These are phyloP conservation scores for Hypoxylon cercidicola DNA, from an alignment of 495 filamentous ascomycete species.

Conservation along the genomic window DNA sequence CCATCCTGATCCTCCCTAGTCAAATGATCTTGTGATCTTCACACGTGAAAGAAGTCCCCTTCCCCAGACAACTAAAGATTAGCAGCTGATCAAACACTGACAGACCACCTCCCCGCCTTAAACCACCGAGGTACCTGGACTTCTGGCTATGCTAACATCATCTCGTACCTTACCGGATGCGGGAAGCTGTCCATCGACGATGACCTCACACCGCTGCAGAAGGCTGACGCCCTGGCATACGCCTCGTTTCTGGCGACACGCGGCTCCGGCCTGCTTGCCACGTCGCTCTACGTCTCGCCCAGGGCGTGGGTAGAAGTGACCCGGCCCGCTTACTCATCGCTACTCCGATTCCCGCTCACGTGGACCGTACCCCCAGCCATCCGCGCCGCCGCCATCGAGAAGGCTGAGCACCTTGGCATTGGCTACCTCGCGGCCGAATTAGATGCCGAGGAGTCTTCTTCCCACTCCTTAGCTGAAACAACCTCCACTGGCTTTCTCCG, in stretches of 20 bases:
- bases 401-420: conserved; percentile 80
- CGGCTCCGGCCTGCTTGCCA: conserved; percentile 73
- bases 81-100: conserved; percentile 29
- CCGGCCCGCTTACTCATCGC: conserved; percentile 75
- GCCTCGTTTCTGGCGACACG: conserved; percentile 71
- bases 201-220: conserved; percentile 71
- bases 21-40: conserved; percentile 32
- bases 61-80: conserved; percentile 10
- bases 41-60: conserved; percentile 19
- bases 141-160: conserved; percentile 78
- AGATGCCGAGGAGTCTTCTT: conserved; percentile 39
- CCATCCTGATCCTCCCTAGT: conserved; percentile 29
- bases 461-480: conserved; percentile 41
- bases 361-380: conserved; percentile 78
- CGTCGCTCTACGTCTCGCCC: conserved; percentile 88
- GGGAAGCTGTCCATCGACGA: conserved; percentile 67
- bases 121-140: conserved; percentile 71
- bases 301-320: conserved; percentile 81
- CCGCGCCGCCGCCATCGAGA: conserved; percentile 71
- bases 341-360: conserved; percentile 84
- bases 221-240: conserved; percentile 77
- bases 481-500: conserved; percentile 45
- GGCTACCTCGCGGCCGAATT: conserved; percentile 49
- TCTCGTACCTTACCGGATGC: conserved; percentile 72
- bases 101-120: conserved; percentile 81